A percentile compares a stretch with the other conserved stretches of the same genome.
Evolutionary conservation across 495 filamentous ascomycete species (phyloP).

Genomic region (Xylaria grammica): DNA sequence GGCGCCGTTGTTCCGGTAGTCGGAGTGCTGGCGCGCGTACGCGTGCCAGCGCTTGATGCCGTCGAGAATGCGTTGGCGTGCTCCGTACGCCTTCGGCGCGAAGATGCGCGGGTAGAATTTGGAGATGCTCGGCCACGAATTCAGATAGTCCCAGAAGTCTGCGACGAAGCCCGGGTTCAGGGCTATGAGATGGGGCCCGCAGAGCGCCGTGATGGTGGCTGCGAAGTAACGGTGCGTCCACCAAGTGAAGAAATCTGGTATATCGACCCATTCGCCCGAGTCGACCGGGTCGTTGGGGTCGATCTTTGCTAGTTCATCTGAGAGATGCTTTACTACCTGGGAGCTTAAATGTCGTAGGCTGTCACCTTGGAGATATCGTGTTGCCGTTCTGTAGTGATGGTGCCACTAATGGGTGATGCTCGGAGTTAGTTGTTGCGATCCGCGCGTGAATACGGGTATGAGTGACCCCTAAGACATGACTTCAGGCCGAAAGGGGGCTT

Average conservation of each 20-base stretch:
- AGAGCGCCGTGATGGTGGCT: not conserved
- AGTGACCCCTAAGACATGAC: no score
- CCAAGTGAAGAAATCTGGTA: not conserved
- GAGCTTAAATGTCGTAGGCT: not conserved
- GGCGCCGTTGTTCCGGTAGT: not conserved
- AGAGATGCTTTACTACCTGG: not conserved
- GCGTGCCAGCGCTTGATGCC: not conserved
- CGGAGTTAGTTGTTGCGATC: not conserved
- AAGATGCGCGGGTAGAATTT: not conserved
- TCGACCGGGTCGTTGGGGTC: not conserved
- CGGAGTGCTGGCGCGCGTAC: not conserved
- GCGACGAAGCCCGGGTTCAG: constrained; percentile 2
- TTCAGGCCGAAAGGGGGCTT: no score
- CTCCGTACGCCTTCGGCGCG: not conserved
- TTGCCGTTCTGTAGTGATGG: not conserved
- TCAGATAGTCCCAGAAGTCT: not conserved
- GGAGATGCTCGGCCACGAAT: not conserved
- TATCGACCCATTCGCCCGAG: not conserved
- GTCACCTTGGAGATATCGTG: not conserved
- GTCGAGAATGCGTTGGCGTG: not conserved
- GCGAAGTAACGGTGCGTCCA: not conserved
- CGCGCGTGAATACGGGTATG: no score
- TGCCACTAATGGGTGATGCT: no score
- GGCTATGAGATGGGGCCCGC: not conserved
- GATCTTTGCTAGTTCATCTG: not conserved